Evolutionary conservation across 1,139 yeast genomes (phyloP).

Genomic region (Hansenula lynferdii): DNA sequence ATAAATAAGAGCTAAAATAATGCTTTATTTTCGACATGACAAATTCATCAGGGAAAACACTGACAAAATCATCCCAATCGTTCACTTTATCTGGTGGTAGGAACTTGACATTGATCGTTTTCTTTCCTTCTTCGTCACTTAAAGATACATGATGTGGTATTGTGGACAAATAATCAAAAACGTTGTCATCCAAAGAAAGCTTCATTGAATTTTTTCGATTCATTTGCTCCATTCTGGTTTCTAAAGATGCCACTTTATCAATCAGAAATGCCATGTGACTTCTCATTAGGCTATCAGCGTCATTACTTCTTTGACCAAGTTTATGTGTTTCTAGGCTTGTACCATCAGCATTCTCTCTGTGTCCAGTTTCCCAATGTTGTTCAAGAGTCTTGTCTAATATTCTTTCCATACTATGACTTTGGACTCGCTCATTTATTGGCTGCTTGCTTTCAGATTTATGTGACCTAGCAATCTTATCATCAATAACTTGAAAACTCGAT

Average conservation of each 20-base stretch:
- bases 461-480: too few relatives aligned
- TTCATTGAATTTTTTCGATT: not conserved
- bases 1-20: not conserved
- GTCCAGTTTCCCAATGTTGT: too few relatives aligned
- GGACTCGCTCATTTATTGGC: too few relatives aligned
- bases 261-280: not conserved
- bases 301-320: not conserved
- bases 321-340: too few relatives aligned
- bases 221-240: not conserved
- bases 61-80: slow-evolving; percentile 1
- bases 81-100: not conserved
- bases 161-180: not conserved
- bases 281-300: not conserved
- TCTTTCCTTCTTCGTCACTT: not conserved
- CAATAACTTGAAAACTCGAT: too few relatives aligned
- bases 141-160: not conserved
- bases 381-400: too few relatives aligned
- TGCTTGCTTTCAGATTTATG: too few relatives aligned
- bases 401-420: too few relatives aligned
- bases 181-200: not conserved
- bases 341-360: too few relatives aligned
- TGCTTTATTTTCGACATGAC: not conserved
- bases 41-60: not conserved
- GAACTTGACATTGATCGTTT: not conserved
- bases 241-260: not conserved